Percentiles rank a stretch among this genome's conserved stretches.
Conservation (phyloP, 495 filamentous ascomycete genomes). For the Xylaria grammica region DNA sequence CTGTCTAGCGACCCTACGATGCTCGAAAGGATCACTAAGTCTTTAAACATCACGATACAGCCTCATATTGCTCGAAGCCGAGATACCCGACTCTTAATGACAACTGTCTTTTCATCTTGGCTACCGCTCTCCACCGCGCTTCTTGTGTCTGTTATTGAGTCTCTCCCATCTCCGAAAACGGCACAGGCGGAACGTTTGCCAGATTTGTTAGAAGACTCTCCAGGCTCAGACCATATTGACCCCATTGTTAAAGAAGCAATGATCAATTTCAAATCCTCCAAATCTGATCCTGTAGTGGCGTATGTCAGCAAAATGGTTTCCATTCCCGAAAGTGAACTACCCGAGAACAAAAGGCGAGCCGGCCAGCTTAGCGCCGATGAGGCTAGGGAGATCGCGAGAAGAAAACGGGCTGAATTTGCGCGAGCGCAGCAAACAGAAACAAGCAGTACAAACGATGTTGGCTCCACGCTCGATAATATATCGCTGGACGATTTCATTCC, state of each 20-base stretch:
- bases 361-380: constrained; percentile 84
- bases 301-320: constrained; percentile 99
- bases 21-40: constrained; percentile 94
- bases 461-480: constrained; percentile 40
- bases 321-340: constrained; percentile 87
- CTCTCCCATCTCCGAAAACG: constrained; percentile 81
- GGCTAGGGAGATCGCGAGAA: constrained; percentile 83
- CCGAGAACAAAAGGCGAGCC: constrained; percentile 73
- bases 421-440: constrained; percentile 59
- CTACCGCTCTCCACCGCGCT: constrained; percentile 91
- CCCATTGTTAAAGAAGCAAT: constrained; percentile 75
- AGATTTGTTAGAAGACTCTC: constrained; percentile 77
- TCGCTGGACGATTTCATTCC: constrained; percentile 57
- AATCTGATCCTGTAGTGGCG: constrained; percentile 80
- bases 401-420: constrained; percentile 85
- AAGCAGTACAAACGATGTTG: constrained; percentile 35
- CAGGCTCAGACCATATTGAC: constrained; percentile 73
- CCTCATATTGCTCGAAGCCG: constrained; percentile 82
- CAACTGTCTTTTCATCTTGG: constrained; percentile 86
- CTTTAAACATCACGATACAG: constrained; percentile 80
- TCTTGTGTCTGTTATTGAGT: constrained; percentile 90
- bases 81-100: constrained; percentile 83
- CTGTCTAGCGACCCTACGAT: constrained; percentile 72
- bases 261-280: constrained; percentile 71
- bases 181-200: constrained; percentile 86